Conservation (phyloP, 2,329 filamentous ascomycete genomes). For the Diplodia scrobiculata region DNA sequence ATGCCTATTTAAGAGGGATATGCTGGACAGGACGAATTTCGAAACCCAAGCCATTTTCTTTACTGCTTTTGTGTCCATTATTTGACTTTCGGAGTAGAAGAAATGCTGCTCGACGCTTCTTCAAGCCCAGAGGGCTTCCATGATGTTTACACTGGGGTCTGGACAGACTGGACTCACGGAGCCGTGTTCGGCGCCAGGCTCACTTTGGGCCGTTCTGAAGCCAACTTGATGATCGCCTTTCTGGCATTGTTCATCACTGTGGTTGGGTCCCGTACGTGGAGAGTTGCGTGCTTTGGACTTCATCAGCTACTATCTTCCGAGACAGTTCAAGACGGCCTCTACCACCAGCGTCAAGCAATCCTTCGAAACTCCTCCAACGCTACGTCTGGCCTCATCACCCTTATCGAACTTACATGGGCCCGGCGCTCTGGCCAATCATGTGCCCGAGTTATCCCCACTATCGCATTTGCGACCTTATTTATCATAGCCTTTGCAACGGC, state of each 20-base stretch:
- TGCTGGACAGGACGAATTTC: too few species aligned
- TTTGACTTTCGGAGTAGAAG: too few species aligned
- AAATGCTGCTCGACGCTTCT: too few species aligned
- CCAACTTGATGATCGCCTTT: background rate
- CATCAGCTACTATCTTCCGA: background rate
- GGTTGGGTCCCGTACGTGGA: background rate
- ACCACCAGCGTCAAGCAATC: background rate
- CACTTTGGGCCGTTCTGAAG: background rate
- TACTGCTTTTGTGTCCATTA: too few species aligned
- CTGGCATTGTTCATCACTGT: background rate
- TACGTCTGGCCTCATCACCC: background rate
- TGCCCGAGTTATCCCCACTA: background rate
- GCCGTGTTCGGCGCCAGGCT: background rate
- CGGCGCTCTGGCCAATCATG: background rate
- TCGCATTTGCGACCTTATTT: background rate
- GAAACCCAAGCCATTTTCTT: too few species aligned
- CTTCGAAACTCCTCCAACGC: background rate
- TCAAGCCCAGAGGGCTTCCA: background rate
- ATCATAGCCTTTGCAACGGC: background rate
- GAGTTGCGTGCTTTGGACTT: background rate
- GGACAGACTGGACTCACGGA: background rate
- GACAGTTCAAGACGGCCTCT: background rate
- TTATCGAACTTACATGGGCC: background rate
- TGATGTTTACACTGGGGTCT: background rate
- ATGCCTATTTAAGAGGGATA: too few species aligned